These are phyloP conservation scores for Chondrostereum purpureum DNA, from an alignment of 1,284 basidiomycete species.

Conservation along the genomic window DNA sequence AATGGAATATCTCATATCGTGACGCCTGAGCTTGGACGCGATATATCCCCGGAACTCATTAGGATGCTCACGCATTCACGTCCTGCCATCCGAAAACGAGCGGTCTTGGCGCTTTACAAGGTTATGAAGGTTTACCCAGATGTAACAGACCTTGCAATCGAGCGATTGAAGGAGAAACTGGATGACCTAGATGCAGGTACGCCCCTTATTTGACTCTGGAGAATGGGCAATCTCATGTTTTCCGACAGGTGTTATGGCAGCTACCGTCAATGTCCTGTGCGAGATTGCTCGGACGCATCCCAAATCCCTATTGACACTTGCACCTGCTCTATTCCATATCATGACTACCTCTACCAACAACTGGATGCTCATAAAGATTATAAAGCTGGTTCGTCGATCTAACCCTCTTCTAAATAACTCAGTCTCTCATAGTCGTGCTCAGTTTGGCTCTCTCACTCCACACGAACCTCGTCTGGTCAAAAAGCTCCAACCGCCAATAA, in stretches of 20 bases:
- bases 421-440: slow-evolving; percentile 1
- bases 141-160: slow-evolving; percentile 57
- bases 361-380: slow-evolving; percentile 99
- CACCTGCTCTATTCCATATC: slow-evolving; percentile 92
- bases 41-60: slow-evolving; percentile 83
- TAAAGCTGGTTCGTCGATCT: slow-evolving; percentile 72
- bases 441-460: slow-evolving; percentile 91
- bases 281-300: slow-evolving; percentile 84
- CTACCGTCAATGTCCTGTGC: slow-evolving; percentile 91
- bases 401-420: background rate
- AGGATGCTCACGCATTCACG: slow-evolving; percentile 89
- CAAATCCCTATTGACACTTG: slow-evolving; percentile 73
- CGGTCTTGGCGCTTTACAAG: slow-evolving; percentile 78
- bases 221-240: slow-evolving; percentile 1
- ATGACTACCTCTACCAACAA: slow-evolving; percentile 94
- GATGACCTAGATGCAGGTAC: slow-evolving; percentile 79
- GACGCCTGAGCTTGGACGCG: slow-evolving; percentile 82
- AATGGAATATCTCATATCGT: slow-evolving; percentile 88
- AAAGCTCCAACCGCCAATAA: slow-evolving; percentile 91
- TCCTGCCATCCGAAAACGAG: slow-evolving; percentile 83
- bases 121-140: slow-evolving; percentile 78
- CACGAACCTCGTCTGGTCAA: slow-evolving; percentile 90
- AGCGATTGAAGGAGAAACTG: slow-evolving; percentile 76
- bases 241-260: slow-evolving; percentile 78
- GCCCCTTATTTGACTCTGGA: slow-evolving; percentile 14